These are phyloP conservation scores for Arctium minus DNA, from an alignment of 129 eudicot species.

Conservation along the genomic window DNA sequence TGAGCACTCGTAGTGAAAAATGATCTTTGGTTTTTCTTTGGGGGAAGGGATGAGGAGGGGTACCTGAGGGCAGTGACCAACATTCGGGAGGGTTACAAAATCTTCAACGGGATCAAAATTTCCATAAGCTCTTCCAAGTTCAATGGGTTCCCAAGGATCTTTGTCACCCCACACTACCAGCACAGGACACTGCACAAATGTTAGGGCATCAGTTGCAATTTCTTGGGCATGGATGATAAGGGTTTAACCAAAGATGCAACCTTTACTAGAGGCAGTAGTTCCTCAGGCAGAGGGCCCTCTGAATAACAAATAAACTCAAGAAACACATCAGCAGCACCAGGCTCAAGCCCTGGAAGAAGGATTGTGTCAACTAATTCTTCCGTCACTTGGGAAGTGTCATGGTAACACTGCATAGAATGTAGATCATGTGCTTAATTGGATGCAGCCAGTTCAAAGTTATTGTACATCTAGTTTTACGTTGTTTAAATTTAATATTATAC, in stretches of 20 bases:
- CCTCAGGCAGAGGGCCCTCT: constrained; percentile 95
- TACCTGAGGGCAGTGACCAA: constrained; percentile 99
- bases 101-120: constrained; percentile 71
- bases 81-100: constrained; percentile 71
- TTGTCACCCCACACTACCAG: constrained; percentile 95
- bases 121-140: constrained; percentile 82
- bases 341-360: constrained; percentile 93
- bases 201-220: neutral
- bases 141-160: constrained; percentile 99
- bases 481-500: constrained; percentile 24
- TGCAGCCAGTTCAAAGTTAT: neutral
- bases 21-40: too few species aligned
- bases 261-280: constrained; percentile 91
- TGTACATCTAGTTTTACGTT: too few species aligned
- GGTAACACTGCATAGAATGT: constrained; percentile 63
- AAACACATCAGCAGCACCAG: constrained; percentile 95
- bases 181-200: constrained; percentile 73
- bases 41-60: neutral
- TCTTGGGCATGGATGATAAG: neutral
- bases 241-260: constrained; percentile 25
- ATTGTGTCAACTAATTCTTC: constrained; percentile 75
- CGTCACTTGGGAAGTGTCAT: constrained; percentile 92
- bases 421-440: neutral
- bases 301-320: constrained; percentile 98
- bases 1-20: neutral